These are phyloP conservation scores for Hanseniaspora mollemarum DNA, from an alignment of 805 yeast species.

Conservation along the genomic window DNA sequence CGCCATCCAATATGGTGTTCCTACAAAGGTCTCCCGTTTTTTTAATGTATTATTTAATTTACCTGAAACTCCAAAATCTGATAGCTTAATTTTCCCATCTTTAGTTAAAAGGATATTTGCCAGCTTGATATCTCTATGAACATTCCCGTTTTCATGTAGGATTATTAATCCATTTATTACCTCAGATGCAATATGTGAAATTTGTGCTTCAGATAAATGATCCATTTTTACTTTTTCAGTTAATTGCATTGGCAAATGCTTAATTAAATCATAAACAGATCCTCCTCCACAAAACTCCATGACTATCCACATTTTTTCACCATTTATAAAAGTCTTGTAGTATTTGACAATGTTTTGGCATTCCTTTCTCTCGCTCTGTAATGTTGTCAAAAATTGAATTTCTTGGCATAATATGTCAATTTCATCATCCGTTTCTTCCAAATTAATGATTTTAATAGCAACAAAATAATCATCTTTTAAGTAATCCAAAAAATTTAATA, in stretches of 20 bases:
- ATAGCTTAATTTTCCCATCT: conserved; percentile 62
- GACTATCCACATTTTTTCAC: conserved; percentile 69
- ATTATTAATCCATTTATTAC: conserved; percentile 63
- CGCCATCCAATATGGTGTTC: conserved; percentile 98
- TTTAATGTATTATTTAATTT: conserved; percentile 58
- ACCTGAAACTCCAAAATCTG: conserved; percentile 89
- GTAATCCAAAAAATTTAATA: conserved; percentile 2
- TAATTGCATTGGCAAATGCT: conserved; percentile 34
- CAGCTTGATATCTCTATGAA: conserved; percentile 83
- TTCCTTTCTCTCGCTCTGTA: conserved; percentile 34
- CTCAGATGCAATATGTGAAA: conserved; percentile 50
- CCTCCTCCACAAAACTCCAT: conserved; percentile 97
- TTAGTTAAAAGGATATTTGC: conserved; percentile 74
- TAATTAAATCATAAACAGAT: conserved; percentile 67
- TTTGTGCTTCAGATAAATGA: conserved; percentile 44
- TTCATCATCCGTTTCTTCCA: conserved; percentile 71
- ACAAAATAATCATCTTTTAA: conserved; percentile 35
- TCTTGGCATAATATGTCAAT: conserved; percentile 63
- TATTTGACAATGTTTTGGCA: conserved; percentile 51
- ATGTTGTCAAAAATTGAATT: conserved; percentile 57
- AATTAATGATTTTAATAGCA: conserved; percentile 77
- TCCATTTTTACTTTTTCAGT: conserved; percentile 15
- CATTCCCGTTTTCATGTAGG: conserved; percentile 60
- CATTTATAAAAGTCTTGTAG: conserved; percentile 45
- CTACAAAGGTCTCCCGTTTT: conserved; percentile 69